Evolutionary conservation across 2,329 filamentous ascomycete genomes (phyloP).

Genomic region (Coleophoma cylindrospora): DNA sequence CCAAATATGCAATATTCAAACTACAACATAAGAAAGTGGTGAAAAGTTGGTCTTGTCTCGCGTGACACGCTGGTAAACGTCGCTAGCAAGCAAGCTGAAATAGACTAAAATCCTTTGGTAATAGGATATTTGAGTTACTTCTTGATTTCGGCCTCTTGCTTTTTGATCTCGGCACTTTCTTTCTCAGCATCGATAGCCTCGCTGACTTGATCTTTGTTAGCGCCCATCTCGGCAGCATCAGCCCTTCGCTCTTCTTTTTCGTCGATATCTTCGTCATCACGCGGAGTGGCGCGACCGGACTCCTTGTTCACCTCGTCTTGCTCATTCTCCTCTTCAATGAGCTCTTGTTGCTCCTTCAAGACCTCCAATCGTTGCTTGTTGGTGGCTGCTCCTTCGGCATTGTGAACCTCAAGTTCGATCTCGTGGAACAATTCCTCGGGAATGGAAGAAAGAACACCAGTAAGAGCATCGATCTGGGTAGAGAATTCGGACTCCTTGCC

Average conservation of each 20-base stretch:
- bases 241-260: constrained; percentile 75
- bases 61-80: no score
- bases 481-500: constrained; percentile 77
- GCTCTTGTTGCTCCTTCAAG: constrained; percentile 94
- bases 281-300: constrained; percentile 67
- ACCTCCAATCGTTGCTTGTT: constrained; percentile 99
- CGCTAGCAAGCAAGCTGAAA: no score
- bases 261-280: constrained; percentile 89
- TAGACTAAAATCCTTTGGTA: no score
- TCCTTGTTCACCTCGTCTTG: constrained; percentile 80
- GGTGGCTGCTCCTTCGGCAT: constrained; percentile 90
- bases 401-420: constrained; percentile 97
- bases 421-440: constrained; percentile 99
- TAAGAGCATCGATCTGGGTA: constrained; percentile 87
- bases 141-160: constrained; percentile 30
- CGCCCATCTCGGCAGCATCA: constrained; percentile 40
- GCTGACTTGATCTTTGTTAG: constrained; percentile 41
- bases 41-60: no score
- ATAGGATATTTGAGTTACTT: constrained; percentile 7
- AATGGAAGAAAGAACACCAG: constrained; percentile 87
- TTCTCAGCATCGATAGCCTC: constrained; percentile 53
- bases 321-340: constrained; percentile 95
- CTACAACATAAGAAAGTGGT: no score
- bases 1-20: no score
- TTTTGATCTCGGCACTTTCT: constrained; percentile 40